These are phyloP conservation scores for Ogataea neopini DNA, from an alignment of 805 yeast species.

Conservation along the genomic window DNA sequence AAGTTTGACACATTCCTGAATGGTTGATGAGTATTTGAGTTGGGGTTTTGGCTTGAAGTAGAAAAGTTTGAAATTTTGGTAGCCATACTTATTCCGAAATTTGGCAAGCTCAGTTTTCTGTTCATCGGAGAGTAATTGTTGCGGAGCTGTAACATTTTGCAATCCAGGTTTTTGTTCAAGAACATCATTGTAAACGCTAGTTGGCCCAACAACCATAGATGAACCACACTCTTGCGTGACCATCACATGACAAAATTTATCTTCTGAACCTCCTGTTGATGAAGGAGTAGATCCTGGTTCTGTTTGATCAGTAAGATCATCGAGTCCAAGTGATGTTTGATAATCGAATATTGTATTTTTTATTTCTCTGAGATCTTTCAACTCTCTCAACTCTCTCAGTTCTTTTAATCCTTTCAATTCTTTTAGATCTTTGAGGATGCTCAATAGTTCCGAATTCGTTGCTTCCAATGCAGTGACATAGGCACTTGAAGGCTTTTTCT, in stretches of 20 bases:
- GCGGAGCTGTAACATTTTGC: neutral
- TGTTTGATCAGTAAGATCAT: neutral
- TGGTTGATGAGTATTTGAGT: conserved; percentile 8
- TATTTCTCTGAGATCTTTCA: neutral
- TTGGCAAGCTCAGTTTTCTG: conserved; percentile 12
- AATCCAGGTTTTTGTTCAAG: conserved; percentile 2
- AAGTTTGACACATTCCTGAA: conserved; percentile 9
- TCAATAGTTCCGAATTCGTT: conserved; percentile 8
- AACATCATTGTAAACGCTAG: conserved; percentile 16
- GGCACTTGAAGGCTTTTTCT: conserved; percentile 9
- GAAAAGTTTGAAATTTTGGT: conserved; percentile 9
- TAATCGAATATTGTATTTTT: neutral
- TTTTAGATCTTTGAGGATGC: conserved; percentile 5
- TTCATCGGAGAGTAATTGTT: conserved; percentile 1
- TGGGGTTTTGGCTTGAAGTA: conserved; percentile 10
- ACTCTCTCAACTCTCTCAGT: too few species aligned
- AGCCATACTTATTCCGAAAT: conserved; percentile 12
- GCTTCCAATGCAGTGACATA: conserved; percentile 14
- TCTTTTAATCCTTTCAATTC: neutral
- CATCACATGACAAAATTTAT: conserved; percentile 9
- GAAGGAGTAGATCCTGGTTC: neutral
- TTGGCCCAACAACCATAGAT: conserved; percentile 13
- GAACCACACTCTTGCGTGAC: conserved; percentile 14
- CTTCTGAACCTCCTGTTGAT: conserved; percentile 1
- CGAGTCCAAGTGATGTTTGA: too few species aligned